Percentiles rank a stretch among this genome's conserved stretches.
These are phyloP conservation scores for Tylopilus vinaceipallidus DNA, from an alignment of 768 basidiomycete genomes.

Conservation along the genomic window DNA sequence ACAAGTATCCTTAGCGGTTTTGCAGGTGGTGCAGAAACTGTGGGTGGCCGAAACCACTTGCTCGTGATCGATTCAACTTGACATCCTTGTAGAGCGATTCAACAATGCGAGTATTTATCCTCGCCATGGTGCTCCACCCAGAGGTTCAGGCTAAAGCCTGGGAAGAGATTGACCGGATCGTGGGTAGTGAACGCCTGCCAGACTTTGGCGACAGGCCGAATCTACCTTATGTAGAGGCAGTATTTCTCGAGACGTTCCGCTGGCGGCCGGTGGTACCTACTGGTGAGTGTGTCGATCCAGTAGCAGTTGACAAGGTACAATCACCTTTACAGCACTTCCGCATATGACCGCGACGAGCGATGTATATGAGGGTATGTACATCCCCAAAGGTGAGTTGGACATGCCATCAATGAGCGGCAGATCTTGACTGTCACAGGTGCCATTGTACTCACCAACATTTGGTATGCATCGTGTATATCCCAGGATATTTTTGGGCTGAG, in stretches of 20 bases:
- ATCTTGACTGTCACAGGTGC: conserved; percentile 8
- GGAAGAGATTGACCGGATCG: conserved; percentile 31
- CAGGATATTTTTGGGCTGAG: neutral
- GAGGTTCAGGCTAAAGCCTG: conserved; percentile 31
- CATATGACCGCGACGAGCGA: conserved; percentile 24
- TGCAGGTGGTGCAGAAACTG: conserved; percentile 29
- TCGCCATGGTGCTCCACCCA: conserved; percentile 35
- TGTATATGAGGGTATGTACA: conserved; percentile 30
- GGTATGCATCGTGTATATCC: conserved; percentile 11
- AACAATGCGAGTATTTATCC: conserved; percentile 25
- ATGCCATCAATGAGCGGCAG: neutral
- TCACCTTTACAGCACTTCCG: conserved; percentile 17
- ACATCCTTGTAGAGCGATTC: conserved; percentile 12
- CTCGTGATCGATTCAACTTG: neutral
- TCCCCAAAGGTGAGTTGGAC: conserved; percentile 25
- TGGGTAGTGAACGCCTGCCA: conserved; percentile 32
- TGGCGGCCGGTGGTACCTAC: conserved; percentile 31
- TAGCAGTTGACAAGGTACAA: neutral
- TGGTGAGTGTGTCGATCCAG: conserved; percentile 18
- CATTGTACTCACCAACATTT: conserved; percentile 24
- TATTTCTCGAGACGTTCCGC: conserved; percentile 31
- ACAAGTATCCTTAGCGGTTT: neutral
- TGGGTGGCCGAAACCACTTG: conserved; percentile 6
- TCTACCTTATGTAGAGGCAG: conserved; percentile 33
- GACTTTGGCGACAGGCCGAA: conserved; percentile 23